phyloP scores from a whole-genome alignment of 768 basidiomycete genomes.

The Kwoniella botswanensis region DNA sequence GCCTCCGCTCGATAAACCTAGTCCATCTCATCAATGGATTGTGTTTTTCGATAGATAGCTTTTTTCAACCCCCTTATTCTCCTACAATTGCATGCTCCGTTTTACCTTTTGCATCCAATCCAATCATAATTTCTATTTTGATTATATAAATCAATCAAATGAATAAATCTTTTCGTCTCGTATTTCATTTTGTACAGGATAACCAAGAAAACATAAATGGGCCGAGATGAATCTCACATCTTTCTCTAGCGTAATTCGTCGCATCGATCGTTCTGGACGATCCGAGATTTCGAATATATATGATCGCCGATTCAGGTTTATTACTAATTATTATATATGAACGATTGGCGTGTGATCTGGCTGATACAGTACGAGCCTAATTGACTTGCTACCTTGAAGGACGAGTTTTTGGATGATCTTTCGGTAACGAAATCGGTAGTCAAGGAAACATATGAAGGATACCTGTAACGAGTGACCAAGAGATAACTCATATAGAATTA shows the following conservation, averaged over 20 bases:
- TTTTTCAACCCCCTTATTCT: constrained; percentile 3
- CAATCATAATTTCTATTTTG: background rate
- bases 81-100: constrained; percentile 6
- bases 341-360: too few species aligned
- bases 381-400: background rate
- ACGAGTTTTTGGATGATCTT: background rate
- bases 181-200: constrained; percentile 32
- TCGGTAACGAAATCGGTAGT: background rate
- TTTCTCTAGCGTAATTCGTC: constrained; percentile 3
- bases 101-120: constrained; percentile 4
- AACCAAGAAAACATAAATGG: constrained; percentile 10
- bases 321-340: too few species aligned
- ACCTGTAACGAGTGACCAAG: background rate
- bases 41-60: constrained; percentile 14
- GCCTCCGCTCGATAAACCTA: constrained; percentile 55
- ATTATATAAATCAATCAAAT: constrained; percentile 7
- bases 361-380: background rate
- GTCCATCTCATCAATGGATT: background rate
- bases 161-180: constrained; percentile 16
- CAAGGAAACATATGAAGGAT: constrained; percentile 4
- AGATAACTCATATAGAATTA: background rate
- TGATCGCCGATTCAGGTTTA: too few species aligned
- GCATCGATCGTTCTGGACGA: constrained; percentile 2
- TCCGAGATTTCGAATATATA: too few species aligned
- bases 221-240: constrained; percentile 13